Base-by-base conservation (phyloP, 805 yeast species). In the Tetrapisispora iriomotensis region DNA sequence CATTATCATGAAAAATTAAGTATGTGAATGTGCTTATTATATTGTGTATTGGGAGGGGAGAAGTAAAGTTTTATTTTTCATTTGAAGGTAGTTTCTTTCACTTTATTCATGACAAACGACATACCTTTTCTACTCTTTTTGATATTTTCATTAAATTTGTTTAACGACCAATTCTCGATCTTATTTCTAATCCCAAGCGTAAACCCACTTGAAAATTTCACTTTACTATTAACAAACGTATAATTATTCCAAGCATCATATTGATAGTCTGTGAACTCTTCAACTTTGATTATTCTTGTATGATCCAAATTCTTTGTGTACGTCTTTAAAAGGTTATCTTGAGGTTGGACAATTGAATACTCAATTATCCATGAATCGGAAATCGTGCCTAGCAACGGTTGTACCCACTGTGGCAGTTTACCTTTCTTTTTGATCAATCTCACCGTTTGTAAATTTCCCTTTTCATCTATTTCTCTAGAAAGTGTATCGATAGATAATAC, bases 301-400 rank as follows among this genome's bases (percentile, higher is more conserved):
- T 90, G 96, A 56, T 90, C 96, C 35, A 88, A 61, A 57, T 88
- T 88, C 45, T 86, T 71, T 13, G 85, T 79, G 64, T 83, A 87
- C 2, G 94, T 74, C 41, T 65, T 52, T 72, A 88, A 67, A 8
- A 66, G 65, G 43, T 68, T 61, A 4, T 58, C 53, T 8, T 55
- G 49, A 1, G 90, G 85, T 58, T 88, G 82, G 17, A 88, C 79
- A 9, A 80, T 61, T 1, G 86, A 74, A 48, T 75, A 74, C 54
- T 88, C 97, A 33, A 88, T 71, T 30, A 88, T 76, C 90, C 92
- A 84, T 10, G 85, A 68, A 39, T 82, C 79, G 24, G 82, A 68
- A 20, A 76, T 75, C 34, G 70, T 67, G 2, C 90, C 88, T 43
- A 87, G 58, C 39, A 86, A 74, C 3, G 90, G 90, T 48, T 71